A percentile compares a stretch with the other conserved stretches of the same genome.
These are phyloP conservation scores for Hypericum perforatum DNA, from an alignment of 345 rosid genomes.

Conservation along the genomic window DNA sequence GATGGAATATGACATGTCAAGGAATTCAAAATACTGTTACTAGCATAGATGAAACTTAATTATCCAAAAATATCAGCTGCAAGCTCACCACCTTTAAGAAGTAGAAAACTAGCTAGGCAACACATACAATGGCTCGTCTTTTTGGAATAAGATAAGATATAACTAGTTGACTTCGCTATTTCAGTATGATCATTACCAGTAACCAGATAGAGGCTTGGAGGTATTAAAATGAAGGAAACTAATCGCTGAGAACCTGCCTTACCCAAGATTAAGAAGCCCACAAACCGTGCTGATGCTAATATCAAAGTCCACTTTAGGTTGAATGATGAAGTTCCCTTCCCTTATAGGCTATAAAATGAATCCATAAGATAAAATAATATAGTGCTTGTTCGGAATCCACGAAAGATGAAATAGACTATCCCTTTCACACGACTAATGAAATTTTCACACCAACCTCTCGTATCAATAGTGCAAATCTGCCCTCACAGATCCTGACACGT, in stretches of 20 bases:
- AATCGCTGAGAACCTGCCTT: conserved; percentile 21
- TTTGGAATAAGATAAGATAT: too few relatives aligned
- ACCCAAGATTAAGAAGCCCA: conserved; percentile 99
- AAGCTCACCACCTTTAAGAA: too few relatives aligned
- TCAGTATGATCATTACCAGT: too few relatives aligned
- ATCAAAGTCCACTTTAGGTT: conserved; percentile 98
- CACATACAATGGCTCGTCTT: too few relatives aligned
- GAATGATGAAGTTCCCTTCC: conserved; percentile 98
- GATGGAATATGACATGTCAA: too few relatives aligned
- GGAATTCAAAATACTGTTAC: too few relatives aligned
- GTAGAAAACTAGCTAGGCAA: too few relatives aligned
- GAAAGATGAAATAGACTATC: conserved; percentile 12
- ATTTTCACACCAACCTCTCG: conserved; percentile 59
- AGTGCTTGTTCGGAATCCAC: conserved; percentile 8
- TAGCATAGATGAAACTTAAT: too few relatives aligned
- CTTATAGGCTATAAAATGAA: conserved; percentile 65
- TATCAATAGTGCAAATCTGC: conserved; percentile 93
- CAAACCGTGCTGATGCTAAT: conserved; percentile 94
- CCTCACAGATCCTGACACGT: conserved; percentile 96
- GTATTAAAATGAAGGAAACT: conserved; percentile 5
- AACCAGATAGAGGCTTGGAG: background rate
- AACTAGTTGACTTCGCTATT: too few relatives aligned
- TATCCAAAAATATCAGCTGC: too few relatives aligned
- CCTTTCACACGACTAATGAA: conserved; percentile 5
- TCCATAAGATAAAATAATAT: conserved; percentile 15